A percentile compares a stretch with the other conserved stretches of the same genome.
Evolutionary conservation across 179 eudicot species (phyloP).

Genomic region (Spinacia oleracea): DNA sequence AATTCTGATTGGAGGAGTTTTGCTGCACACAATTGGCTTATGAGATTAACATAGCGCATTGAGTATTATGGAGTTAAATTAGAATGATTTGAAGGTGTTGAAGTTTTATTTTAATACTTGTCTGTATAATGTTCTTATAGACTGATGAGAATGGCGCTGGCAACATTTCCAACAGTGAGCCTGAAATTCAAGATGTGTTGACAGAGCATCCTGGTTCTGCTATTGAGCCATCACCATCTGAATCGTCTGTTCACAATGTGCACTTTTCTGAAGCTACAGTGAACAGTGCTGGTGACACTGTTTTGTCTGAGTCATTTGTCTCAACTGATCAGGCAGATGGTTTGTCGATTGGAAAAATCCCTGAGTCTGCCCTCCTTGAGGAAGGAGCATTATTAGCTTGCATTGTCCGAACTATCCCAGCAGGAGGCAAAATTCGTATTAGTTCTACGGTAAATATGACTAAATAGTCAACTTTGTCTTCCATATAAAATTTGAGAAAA

Average conservation of each 20-base stretch:
- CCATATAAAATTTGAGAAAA: background rate
- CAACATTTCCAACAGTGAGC: constrained; percentile 34
- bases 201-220: constrained; percentile 45
- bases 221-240: constrained; percentile 47
- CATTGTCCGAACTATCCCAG: constrained; percentile 90
- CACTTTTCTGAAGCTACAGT: constrained; percentile 41
- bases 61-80: background rate
- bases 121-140: constrained; percentile 25
- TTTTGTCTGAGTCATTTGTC: constrained; percentile 40
- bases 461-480: background rate
- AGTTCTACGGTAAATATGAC: constrained; percentile 82
- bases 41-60: background rate
- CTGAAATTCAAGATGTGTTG: constrained; percentile 39
- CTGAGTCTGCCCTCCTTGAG: constrained; percentile 67
- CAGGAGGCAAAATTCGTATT: constrained; percentile 85
- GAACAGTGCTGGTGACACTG: constrained; percentile 37
- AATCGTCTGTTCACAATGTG: constrained; percentile 33
- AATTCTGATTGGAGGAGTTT: too few species aligned
- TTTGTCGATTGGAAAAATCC: constrained; percentile 32
- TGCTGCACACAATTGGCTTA: background rate
- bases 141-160: constrained; percentile 44
- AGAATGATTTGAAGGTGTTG: background rate
- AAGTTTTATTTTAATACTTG: background rate
- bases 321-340: constrained; percentile 47
- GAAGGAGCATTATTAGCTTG: constrained; percentile 83